Percentiles rank a stretch among this genome's conserved stretches.
Evolutionary conservation across 495 filamentous ascomycete species (phyloP).

Genomic region (Pseudoneurospora amorphoporcata): DNA sequence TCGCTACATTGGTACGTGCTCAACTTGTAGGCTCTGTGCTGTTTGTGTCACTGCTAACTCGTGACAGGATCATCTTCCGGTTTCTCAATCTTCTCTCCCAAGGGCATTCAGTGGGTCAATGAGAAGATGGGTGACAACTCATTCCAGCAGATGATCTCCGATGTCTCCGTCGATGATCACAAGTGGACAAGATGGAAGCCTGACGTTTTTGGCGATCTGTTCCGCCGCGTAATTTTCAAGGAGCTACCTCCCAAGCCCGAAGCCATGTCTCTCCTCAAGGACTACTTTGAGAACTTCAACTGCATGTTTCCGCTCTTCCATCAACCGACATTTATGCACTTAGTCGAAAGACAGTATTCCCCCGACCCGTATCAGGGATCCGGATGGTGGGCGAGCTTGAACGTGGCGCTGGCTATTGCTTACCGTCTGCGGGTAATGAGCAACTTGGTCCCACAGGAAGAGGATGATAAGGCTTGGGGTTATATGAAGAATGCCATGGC

Average conservation of each 20-base stretch:
- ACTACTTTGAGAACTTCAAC: constrained; percentile 98
- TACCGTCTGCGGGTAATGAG: constrained; percentile 92
- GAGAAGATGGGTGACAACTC: constrained; percentile 91
- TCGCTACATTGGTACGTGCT: constrained; percentile 75
- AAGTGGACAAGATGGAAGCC: constrained; percentile 96
- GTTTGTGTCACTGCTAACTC: constrained; percentile 13
- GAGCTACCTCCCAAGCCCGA: constrained; percentile 73
- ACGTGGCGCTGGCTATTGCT: constrained; percentile 84
- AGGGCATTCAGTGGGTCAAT: constrained; percentile 97
- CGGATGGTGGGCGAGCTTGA: constrained; percentile 97
- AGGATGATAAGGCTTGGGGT: constrained; percentile 86
- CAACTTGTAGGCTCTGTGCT: not conserved
- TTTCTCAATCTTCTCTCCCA: constrained; percentile 90
- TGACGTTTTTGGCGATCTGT: constrained; percentile 90
- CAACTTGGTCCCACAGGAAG: constrained; percentile 78
- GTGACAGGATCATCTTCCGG: constrained; percentile 81
- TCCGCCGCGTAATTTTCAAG: constrained; percentile 72
- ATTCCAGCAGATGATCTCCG: constrained; percentile 92
- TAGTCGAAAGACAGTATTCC: constrained; percentile 89
- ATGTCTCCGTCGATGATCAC: constrained; percentile 69
- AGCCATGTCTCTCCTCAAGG: constrained; percentile 71
- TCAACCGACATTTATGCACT: constrained; percentile 94
- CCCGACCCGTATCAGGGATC: constrained; percentile 87
- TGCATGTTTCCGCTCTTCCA: constrained; percentile 97
- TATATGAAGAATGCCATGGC: constrained; percentile 96